phyloP scores from a whole-genome alignment of 2,329 filamentous ascomycete species.

The Fusarium albosuccineum region DNA sequence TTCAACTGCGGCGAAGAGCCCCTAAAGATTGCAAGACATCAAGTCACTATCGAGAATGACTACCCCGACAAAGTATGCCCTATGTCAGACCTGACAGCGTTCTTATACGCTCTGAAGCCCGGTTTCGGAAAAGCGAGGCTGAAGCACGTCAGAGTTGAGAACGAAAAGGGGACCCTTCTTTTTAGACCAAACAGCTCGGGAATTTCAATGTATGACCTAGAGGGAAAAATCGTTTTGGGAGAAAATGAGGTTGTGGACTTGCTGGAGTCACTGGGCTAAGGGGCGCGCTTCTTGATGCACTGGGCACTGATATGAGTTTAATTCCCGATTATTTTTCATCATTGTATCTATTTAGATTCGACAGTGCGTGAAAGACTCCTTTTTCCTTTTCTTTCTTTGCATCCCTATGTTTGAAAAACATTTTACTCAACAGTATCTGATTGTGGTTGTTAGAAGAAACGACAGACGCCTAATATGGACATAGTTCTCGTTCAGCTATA shows the following conservation, averaged over 20 bases:
- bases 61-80: slow-evolving; percentile 29
- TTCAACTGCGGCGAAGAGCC: slow-evolving; percentile 44
- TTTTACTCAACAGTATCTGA: too few relatives aligned
- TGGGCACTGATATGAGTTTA: too few relatives aligned
- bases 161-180: slow-evolving; percentile 31
- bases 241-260: slow-evolving; percentile 12
- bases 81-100: slow-evolving; percentile 42
- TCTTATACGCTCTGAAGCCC: slow-evolving; percentile 31
- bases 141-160: slow-evolving; percentile 20
- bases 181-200: slow-evolving; percentile 28
- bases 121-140: slow-evolving; percentile 10
- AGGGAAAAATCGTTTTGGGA: slow-evolving; percentile 1
- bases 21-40: slow-evolving; percentile 30
- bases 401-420: too few relatives aligned
- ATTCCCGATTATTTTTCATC: too few relatives aligned
- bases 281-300: too few relatives aligned
- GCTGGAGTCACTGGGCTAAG: slow-evolving; percentile 1
- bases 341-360: too few relatives aligned
- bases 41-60: slow-evolving; percentile 32
- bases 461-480: too few relatives aligned
- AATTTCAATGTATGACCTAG: slow-evolving; percentile 38
- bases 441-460: too few relatives aligned
- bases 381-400: too few relatives aligned
- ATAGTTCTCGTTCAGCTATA: too few relatives aligned
- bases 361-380: too few relatives aligned